Evolutionary conservation across 805 yeast species (phyloP).

Genomic region (Barnettozyma californica): DNA sequence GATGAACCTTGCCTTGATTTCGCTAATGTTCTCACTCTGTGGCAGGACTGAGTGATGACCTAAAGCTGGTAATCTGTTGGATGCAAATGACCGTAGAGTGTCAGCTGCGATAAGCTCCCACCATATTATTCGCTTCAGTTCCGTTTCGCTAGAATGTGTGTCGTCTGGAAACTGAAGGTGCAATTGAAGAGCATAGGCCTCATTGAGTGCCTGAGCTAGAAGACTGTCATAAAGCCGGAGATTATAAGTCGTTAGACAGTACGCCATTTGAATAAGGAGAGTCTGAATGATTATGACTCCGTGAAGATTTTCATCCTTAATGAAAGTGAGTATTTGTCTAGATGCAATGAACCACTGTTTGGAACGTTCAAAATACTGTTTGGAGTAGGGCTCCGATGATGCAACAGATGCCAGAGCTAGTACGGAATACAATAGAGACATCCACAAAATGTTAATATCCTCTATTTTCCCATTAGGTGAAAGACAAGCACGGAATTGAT

Average conservation of each 20-base stretch:
- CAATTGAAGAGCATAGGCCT: background rate
- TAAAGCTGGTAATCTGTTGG: constrained; percentile 1
- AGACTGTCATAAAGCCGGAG: background rate
- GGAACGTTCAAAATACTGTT: background rate
- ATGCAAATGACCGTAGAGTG: constrained; percentile 2
- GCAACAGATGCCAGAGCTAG: background rate
- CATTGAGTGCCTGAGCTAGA: constrained; percentile 1
- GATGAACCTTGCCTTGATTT: background rate
- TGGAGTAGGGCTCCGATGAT: too few species aligned
- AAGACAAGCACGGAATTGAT: background rate
- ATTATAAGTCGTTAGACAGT: background rate
- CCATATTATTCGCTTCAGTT: constrained; percentile 1
- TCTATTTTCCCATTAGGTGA: background rate
- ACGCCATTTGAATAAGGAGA: background rate
- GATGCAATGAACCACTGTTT: constrained; percentile 16
- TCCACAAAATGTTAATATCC: background rate
- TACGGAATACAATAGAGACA: background rate
- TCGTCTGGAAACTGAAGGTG: background rate
- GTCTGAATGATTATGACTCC: background rate
- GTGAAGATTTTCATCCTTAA: constrained; percentile 2
- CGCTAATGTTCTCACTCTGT: background rate
- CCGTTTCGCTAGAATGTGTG: background rate
- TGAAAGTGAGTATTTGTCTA: constrained; percentile 13
- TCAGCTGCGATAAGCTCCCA: background rate
- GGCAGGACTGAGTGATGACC: background rate